A percentile compares a stretch with the other conserved stretches of the same genome.
These are phyloP conservation scores for Cryptosporidium viatorum DNA, from an alignment of 169 alveolate species.

Conservation along the genomic window DNA sequence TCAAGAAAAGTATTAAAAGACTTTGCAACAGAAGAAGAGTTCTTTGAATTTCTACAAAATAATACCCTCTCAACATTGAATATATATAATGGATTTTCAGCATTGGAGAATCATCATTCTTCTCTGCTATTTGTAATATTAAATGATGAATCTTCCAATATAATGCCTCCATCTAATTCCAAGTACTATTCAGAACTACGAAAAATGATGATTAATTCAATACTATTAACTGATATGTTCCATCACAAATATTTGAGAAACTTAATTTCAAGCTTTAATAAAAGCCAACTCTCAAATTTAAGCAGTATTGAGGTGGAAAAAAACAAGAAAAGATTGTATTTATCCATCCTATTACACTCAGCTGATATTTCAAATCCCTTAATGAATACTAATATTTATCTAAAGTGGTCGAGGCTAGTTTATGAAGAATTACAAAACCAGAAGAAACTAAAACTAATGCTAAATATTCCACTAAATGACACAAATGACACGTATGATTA, in stretches of 20 bases:
- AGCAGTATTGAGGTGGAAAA: neutral
- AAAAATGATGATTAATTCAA: conserved; percentile 39
- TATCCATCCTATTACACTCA: conserved; percentile 21
- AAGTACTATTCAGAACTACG: neutral
- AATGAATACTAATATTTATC: conserved; percentile 29
- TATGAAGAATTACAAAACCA: conserved; percentile 43
- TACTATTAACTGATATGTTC: conserved; percentile 47
- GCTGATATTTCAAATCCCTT: conserved; percentile 68
- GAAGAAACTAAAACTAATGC: conserved; percentile 1
- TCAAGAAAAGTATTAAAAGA: conserved; percentile 11
- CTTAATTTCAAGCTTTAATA: neutral
- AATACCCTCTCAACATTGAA: conserved; percentile 12
- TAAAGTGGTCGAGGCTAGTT: conserved; percentile 44
- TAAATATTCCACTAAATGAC: conserved; percentile 6
- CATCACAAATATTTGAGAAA: conserved; percentile 20
- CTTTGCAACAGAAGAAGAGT: neutral
- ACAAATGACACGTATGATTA: neutral
- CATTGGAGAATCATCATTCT: conserved; percentile 63
- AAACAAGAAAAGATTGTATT: neutral
- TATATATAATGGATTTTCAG: conserved; percentile 43
- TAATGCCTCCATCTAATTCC: conserved; percentile 42
- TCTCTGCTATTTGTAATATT: conserved; percentile 45
- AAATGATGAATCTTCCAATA: conserved; percentile 24
- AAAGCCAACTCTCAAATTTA: neutral
- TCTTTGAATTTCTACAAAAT: neutral